These are phyloP conservation scores for Globisporangium lucens DNA, from an alignment of 352 stramenopile genomes.

Conservation along the genomic window DNA sequence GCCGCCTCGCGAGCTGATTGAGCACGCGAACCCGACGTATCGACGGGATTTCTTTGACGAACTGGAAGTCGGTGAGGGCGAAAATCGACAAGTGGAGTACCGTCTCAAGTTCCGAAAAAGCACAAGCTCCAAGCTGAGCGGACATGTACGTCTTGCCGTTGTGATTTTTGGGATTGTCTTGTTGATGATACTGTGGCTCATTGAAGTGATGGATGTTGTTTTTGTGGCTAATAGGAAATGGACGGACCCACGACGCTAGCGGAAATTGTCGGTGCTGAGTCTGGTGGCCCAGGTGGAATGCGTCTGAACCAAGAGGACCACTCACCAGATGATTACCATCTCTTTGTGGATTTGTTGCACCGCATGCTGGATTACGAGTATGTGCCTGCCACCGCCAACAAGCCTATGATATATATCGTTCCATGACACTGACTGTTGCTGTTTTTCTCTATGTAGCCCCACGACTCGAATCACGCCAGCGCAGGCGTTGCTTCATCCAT, in stretches of 20 bases:
- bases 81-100: constrained; percentile 58
- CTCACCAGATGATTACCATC: constrained; percentile 81
- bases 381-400: constrained; percentile 15
- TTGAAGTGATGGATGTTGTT: background rate
- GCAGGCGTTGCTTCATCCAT: constrained; percentile 93
- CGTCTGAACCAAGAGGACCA: constrained; percentile 65
- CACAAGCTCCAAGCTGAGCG: constrained; percentile 28
- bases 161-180: background rate
- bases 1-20: constrained; percentile 90
- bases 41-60: constrained; percentile 93
- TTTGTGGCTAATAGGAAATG: constrained; percentile 20
- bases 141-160: constrained; percentile 22
- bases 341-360: constrained; percentile 93
- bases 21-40: constrained; percentile 76
- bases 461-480: constrained; percentile 88
- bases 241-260: constrained; percentile 42
- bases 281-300: constrained; percentile 35
- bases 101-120: constrained; percentile 64
- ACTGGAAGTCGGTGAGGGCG: constrained; percentile 49
- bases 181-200: constrained; percentile 1
- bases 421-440: background rate
- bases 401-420: background rate
- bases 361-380: constrained; percentile 96
- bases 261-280: constrained; percentile 55
- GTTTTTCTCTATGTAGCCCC: constrained; percentile 40